These are phyloP conservation scores for Exophiala aquamarina DNA, from an alignment of 2,329 filamentous ascomycete genomes.

Conservation along the genomic window DNA sequence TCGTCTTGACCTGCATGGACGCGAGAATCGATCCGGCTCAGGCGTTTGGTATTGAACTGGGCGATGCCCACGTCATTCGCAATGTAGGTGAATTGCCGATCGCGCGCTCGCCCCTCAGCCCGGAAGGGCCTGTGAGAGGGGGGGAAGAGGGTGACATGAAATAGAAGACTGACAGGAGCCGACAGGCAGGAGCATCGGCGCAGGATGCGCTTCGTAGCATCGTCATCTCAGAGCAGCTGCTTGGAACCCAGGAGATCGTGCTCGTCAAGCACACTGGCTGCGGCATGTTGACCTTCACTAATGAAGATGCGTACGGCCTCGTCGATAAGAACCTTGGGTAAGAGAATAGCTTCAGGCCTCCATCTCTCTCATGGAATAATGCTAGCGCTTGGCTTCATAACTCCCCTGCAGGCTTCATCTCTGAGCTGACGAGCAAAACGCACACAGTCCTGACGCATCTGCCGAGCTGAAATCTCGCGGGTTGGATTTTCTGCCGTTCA, in stretches of 20 bases:
- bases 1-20: conserved; percentile 79
- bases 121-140: too few relatives aligned
- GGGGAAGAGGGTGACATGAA: background rate
- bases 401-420: too few relatives aligned
- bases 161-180: too few relatives aligned
- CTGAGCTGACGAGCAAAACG: background rate
- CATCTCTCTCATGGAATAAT: too few relatives aligned
- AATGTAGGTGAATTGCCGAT: conserved; percentile 50
- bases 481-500: conserved; percentile 67
- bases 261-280: conserved; percentile 74
- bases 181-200: conserved; percentile 60
- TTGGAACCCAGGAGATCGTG: conserved; percentile 73
- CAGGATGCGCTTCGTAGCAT: conserved; percentile 71
- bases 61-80: conserved; percentile 76
- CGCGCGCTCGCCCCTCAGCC: too few relatives aligned
- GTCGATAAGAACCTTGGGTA: conserved; percentile 61
- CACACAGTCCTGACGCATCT: conserved; percentile 17
- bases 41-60: conserved; percentile 69
- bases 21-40: conserved; percentile 67
- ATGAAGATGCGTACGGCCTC: conserved; percentile 54
- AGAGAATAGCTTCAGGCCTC: too few relatives aligned
- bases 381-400: too few relatives aligned
- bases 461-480: conserved; percentile 27
- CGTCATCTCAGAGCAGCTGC: conserved; percentile 74
- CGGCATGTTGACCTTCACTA: conserved; percentile 70